Conservation (phyloP, 208 protist species). For the Leishmania major region DNA sequence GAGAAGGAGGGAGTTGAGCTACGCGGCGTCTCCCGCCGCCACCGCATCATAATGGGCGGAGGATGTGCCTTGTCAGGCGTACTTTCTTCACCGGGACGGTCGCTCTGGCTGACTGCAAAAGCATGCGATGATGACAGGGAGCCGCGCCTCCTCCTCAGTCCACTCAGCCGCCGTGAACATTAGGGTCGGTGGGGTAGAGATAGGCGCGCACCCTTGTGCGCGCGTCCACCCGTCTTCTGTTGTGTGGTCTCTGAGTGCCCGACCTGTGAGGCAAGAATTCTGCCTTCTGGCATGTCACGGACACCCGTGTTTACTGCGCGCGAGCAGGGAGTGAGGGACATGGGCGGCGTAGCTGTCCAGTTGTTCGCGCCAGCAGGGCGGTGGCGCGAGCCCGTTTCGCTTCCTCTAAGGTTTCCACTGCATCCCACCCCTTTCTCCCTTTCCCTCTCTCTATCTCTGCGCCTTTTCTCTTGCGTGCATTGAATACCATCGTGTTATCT, state of each 20-base stretch:
- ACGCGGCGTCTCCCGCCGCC: background rate
- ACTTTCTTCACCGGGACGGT: background rate
- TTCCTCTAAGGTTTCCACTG: background rate
- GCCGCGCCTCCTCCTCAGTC: background rate
- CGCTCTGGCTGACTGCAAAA: background rate
- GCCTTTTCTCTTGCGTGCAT: background rate
- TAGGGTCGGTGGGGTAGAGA: background rate
- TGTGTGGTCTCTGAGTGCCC: background rate
- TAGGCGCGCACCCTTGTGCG: background rate
- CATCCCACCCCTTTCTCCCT: background rate
- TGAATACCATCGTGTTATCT: background rate
- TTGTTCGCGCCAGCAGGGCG: background rate
- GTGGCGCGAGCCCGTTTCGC: background rate
- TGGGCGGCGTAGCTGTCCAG: background rate
- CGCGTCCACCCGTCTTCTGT: background rate
- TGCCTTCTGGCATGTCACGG: background rate
- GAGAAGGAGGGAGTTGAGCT: background rate
- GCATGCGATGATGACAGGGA: background rate
- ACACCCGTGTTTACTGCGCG: background rate
- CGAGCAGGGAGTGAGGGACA: background rate
- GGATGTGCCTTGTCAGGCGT: background rate
- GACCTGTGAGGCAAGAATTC: background rate
- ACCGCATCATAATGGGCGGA: background rate
- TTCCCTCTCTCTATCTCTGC: background rate
- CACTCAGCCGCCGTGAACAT: background rate